Evolutionary conservation across 768 basidiomycete species (phyloP).

Genomic region (Tylopilus balloui): DNA sequence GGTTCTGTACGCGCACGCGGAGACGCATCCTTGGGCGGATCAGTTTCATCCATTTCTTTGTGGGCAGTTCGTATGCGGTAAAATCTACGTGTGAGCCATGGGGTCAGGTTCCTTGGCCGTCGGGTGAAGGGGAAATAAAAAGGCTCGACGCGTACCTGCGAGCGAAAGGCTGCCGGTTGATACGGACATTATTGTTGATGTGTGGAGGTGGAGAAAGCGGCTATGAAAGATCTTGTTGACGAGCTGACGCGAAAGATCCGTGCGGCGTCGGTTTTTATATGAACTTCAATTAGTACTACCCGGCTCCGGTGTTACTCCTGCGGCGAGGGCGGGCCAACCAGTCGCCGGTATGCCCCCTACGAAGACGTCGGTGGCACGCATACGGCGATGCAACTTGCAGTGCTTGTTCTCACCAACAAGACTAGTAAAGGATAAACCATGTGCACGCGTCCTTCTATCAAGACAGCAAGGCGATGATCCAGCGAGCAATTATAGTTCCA

Average conservation of each 20-base stretch:
- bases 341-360: background rate
- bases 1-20: constrained; percentile 11
- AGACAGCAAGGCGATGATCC: no score
- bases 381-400: background rate
- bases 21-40: constrained; percentile 22
- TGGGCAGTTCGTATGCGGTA: constrained; percentile 21
- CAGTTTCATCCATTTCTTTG: constrained; percentile 17
- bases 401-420: constrained; percentile 4
- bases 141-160: constrained; percentile 11
- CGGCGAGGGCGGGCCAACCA: background rate
- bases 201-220: background rate
- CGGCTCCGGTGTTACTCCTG: constrained; percentile 15
- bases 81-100: constrained; percentile 14
- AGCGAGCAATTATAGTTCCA: no score
- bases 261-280: constrained; percentile 1
- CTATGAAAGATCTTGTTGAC: background rate
- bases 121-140: background rate
- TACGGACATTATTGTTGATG: constrained; percentile 3
- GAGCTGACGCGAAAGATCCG: constrained; percentile 1
- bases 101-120: background rate
- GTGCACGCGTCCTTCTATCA: no score
- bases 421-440: background rate
- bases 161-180: constrained; percentile 12
- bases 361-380: background rate
- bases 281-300: background rate